phyloP scores from a whole-genome alignment of 352 stramenopile genomes.

The Pythium phragmitis region DNA sequence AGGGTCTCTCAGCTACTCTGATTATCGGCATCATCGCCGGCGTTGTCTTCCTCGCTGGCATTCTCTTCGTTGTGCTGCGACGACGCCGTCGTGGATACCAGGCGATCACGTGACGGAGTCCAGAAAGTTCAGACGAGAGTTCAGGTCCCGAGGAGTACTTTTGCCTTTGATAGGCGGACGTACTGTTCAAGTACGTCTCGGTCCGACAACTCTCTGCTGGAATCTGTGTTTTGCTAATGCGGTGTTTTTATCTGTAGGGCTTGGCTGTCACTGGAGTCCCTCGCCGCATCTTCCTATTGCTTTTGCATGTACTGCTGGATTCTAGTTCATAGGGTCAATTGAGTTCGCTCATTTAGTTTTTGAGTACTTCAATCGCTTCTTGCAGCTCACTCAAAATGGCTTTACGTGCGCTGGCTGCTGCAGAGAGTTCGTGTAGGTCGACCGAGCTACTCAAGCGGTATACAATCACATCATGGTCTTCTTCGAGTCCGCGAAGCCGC shows the following conservation, averaged over 20 bases:
- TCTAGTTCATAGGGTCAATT: neutral
- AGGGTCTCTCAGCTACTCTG: conserved; percentile 24
- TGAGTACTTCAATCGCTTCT: neutral
- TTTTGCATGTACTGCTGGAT: neutral
- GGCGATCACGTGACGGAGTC: conserved; percentile 31
- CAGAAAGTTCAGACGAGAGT: conserved; percentile 1
- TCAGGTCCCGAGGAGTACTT: conserved; percentile 16
- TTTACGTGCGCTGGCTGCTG: neutral
- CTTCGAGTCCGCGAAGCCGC: neutral
- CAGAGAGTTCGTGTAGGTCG: neutral
- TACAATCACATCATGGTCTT: neutral
- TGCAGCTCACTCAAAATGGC: neutral
- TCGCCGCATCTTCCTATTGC: neutral
- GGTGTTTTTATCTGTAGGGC: neutral
- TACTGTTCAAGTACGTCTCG: neutral
- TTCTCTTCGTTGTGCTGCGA: conserved; percentile 44
- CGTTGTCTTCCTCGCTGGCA: conserved; percentile 36
- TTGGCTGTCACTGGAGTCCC: neutral
- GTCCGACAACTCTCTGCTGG: neutral
- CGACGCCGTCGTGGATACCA: conserved; percentile 49
- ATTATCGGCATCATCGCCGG: conserved; percentile 53
- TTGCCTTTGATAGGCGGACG: conserved; percentile 8
- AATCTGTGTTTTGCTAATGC: neutral
- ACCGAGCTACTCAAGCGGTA: neutral
- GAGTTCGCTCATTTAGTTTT: neutral